These are phyloP conservation scores for Aspergillus steynii DNA, from an alignment of 495 filamentous ascomycete genomes.

Conservation along the genomic window DNA sequence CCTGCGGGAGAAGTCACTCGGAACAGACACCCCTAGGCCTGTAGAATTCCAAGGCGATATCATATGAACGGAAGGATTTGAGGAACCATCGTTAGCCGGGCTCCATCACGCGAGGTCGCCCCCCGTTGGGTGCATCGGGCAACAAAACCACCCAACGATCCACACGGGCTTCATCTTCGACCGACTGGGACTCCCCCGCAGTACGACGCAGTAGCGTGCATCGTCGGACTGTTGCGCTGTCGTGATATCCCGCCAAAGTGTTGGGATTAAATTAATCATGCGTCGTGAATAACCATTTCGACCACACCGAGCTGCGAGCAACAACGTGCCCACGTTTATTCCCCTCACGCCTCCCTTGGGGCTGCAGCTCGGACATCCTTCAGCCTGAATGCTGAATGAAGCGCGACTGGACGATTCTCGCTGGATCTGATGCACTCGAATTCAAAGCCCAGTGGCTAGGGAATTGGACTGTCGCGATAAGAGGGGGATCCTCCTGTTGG, in stretches of 20 bases:
- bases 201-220: slow-evolving; percentile 1
- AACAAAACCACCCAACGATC: slow-evolving; percentile 10
- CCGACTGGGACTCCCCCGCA: neutral
- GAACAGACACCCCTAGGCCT: neutral
- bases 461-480: slow-evolving; percentile 12
- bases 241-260: neutral
- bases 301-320: neutral
- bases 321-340: neutral
- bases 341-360: no score
- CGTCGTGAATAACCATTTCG: neutral
- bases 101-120: slow-evolving; percentile 1
- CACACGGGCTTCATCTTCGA: neutral
- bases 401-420: neutral
- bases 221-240: neutral
- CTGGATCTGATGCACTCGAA: neutral
- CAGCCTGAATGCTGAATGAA: neutral
- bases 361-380: neutral
- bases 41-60: neutral
- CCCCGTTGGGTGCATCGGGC: slow-evolving; percentile 18
- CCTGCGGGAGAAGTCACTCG: no score
- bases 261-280: neutral
- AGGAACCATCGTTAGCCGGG: neutral
- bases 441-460: neutral
- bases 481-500: slow-evolving; percentile 7
- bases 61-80: neutral